Conservation (phyloP, 768 basidiomycete species). For the Hortiboletus flavorubellus region DNA sequence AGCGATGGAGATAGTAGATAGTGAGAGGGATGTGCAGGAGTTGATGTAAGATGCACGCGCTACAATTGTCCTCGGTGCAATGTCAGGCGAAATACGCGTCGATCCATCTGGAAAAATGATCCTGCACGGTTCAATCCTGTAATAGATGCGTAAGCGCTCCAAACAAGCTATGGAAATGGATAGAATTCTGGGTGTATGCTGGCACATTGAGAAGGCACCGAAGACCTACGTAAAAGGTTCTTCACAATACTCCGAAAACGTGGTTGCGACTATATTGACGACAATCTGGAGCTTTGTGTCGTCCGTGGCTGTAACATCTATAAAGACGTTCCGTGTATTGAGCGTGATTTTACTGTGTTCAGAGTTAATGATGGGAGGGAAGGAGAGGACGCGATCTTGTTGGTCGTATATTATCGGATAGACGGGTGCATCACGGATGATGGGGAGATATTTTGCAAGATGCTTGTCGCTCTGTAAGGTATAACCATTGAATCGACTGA, state of each 20-base stretch:
- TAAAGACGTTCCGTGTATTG: slow-evolving; percentile 91
- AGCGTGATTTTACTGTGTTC: slow-evolving; percentile 96
- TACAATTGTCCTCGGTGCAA: slow-evolving; percentile 65
- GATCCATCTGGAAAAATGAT: slow-evolving; percentile 78
- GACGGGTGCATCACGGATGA: slow-evolving; percentile 92
- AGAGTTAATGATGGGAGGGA: slow-evolving; percentile 98
- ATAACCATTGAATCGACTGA: neutral
- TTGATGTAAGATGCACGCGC: slow-evolving; percentile 92
- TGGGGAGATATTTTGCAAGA: slow-evolving; percentile 81
- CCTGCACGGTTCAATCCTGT: slow-evolving; percentile 90
- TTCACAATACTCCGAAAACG: slow-evolving; percentile 97
- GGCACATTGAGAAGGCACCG: neutral
- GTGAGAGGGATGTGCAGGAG: slow-evolving; percentile 84
- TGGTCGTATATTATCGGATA: slow-evolving; percentile 98
- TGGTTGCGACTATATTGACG: slow-evolving; percentile 89
- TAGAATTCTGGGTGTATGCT: neutral
- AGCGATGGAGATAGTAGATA: slow-evolving; percentile 63
- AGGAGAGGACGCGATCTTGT: slow-evolving; percentile 82
- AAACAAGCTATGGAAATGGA: neutral
- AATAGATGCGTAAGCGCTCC: neutral
- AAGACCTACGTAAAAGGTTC: slow-evolving; percentile 82
- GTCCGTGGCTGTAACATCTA: slow-evolving; percentile 96
- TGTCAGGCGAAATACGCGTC: slow-evolving; percentile 72
- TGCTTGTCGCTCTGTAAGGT: slow-evolving; percentile 80
- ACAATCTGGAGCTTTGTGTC: slow-evolving; percentile 96